Percentiles rank a stretch among this genome's conserved stretches.
Evolutionary conservation across 2,329 filamentous ascomycete species (phyloP).

Genomic region (Fusarium musae): DNA sequence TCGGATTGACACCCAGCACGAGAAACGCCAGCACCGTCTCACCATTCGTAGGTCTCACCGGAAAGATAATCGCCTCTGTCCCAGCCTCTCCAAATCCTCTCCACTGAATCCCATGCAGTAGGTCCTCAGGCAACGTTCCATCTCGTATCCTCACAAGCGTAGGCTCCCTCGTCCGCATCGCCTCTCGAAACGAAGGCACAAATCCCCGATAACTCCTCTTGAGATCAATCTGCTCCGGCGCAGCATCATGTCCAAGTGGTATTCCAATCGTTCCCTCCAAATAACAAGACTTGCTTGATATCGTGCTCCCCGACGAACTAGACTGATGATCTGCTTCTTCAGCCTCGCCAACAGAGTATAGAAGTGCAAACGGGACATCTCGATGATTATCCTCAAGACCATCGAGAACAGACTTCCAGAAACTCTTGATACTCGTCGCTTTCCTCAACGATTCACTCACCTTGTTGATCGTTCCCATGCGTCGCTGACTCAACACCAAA

Average conservation of each 20-base stretch:
- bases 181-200: constrained; percentile 51
- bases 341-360: constrained; percentile 54
- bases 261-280: constrained; percentile 51
- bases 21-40: constrained; percentile 74
- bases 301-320: constrained; percentile 49
- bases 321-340: constrained; percentile 52
- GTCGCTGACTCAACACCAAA: constrained; percentile 47
- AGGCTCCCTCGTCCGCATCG: constrained; percentile 51
- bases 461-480: constrained; percentile 49
- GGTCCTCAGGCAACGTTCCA: constrained; percentile 65
- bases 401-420: constrained; percentile 49
- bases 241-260: constrained; percentile 48
- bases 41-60: constrained; percentile 71
- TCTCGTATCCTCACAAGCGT: constrained; percentile 53
- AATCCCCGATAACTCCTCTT: constrained; percentile 50
- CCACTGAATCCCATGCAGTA: constrained; percentile 68
- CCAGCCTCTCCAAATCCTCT: constrained; percentile 72
- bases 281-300: constrained; percentile 51
- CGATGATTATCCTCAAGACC: constrained; percentile 49
- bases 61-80: constrained; percentile 71
- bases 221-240: constrained; percentile 50
- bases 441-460: constrained; percentile 48
- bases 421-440: constrained; percentile 49
- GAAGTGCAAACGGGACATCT: constrained; percentile 55
- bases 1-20: constrained; percentile 74